Percentiles rank a stretch among this genome's conserved stretches.
phyloP scores from a whole-genome alignment of 129 eudicot genomes.

The Apium graveolens region DNA sequence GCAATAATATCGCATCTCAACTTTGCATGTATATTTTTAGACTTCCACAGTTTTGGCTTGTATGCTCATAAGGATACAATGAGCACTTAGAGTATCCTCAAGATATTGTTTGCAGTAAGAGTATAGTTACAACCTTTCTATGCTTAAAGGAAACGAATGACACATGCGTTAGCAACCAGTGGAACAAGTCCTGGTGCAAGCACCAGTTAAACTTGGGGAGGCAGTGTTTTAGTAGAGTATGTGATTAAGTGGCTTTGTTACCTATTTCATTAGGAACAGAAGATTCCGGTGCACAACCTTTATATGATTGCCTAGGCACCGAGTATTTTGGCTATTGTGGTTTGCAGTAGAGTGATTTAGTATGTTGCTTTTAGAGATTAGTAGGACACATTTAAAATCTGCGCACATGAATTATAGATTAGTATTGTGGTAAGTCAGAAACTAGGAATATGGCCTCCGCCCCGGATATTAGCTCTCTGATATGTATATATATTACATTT shows the following conservation, averaged over 20 bases:
- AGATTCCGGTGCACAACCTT: neutral
- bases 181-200: neutral
- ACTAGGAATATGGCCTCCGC: neutral
- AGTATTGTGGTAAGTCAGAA: neutral
- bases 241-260: neutral
- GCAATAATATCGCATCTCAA: too few species aligned
- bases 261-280: neutral
- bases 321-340: neutral
- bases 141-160: neutral
- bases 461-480: neutral
- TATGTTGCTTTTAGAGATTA: neutral
- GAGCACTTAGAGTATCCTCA: neutral
- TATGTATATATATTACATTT: neutral
- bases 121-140: neutral
- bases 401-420: neutral
- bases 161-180: neutral
- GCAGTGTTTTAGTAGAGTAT: neutral
- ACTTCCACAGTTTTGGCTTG: neutral
- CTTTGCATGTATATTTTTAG: neutral
- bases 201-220: neutral
- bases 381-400: neutral
- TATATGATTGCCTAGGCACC: neutral
- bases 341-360: neutral
- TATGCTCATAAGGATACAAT: neutral
- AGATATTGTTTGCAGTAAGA: neutral